Conservation (phyloP, 2,329 filamentous ascomycete species). For the Pestalotiopsis fici region DNA sequence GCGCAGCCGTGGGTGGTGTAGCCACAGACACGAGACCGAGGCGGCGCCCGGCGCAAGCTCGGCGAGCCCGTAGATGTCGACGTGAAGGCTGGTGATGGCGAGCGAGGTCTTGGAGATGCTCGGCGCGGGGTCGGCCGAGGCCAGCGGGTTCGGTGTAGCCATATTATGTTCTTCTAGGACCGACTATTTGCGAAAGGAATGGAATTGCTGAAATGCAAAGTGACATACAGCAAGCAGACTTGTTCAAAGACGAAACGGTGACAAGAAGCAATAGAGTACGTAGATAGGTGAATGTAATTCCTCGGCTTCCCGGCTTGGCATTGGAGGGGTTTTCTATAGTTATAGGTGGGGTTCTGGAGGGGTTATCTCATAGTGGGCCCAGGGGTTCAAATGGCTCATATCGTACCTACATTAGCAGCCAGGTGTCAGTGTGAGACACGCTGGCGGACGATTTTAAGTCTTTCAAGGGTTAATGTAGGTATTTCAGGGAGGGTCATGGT, state of each 20-base stretch:
- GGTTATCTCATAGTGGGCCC: neutral
- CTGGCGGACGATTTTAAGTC: too few relatives aligned
- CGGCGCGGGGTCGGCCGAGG: slow-evolving; percentile 19
- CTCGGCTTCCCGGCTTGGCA: neutral
- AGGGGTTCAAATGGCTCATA: neutral
- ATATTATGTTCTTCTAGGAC: neutral
- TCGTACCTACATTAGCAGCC: neutral
- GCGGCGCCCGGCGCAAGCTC: slow-evolving; percentile 61
- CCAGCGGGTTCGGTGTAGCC: slow-evolving; percentile 8
- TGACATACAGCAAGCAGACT: neutral
- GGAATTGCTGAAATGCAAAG: neutral
- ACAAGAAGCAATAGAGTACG: too few relatives aligned
- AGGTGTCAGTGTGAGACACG: neutral
- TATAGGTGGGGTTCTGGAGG: neutral
- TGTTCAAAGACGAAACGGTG: neutral
- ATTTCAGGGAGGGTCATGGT: too few relatives aligned
- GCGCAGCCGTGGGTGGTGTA: slow-evolving; percentile 79
- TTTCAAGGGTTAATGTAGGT: too few relatives aligned
- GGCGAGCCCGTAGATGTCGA: slow-evolving; percentile 78
- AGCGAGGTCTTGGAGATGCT: slow-evolving; percentile 65
- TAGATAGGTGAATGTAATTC: neutral
- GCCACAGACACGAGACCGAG: slow-evolving; percentile 80
- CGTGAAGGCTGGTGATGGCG: slow-evolving; percentile 76
- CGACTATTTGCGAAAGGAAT: neutral
- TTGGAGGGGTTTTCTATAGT: neutral